A percentile compares a stretch with the other conserved stretches of the same genome.
Evolutionary conservation across 495 filamentous ascomycete genomes (phyloP).

Genomic region (Penicillium malachiteum): DNA sequence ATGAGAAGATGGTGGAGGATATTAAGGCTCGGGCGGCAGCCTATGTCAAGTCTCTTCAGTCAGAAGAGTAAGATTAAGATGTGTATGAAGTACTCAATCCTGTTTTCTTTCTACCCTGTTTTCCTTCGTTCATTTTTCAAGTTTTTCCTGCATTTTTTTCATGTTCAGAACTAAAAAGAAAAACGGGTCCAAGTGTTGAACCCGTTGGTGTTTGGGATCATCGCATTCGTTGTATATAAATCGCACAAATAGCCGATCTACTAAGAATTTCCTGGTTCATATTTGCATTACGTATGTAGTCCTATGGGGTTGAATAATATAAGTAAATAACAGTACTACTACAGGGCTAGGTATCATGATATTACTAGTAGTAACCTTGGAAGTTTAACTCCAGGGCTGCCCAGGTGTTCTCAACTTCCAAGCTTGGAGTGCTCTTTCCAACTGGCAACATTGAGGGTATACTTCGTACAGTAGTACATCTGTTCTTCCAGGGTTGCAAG

Average conservation of each 20-base stretch:
- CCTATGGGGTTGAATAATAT: too few relatives aligned
- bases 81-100: background rate
- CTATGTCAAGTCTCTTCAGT: slow-evolving; percentile 59
- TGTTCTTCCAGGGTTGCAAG: too few relatives aligned
- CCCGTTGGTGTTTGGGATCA: slow-evolving; percentile 29
- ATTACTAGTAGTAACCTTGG: too few relatives aligned
- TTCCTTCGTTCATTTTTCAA: background rate
- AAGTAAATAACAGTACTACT: too few relatives aligned
- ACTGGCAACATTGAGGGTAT: too few relatives aligned
- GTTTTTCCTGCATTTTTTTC: background rate
- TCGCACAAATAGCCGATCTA: slow-evolving; percentile 5
- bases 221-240: slow-evolving; percentile 36
- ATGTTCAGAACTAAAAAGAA: slow-evolving; percentile 15
- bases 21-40: slow-evolving; percentile 74
- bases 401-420: too few relatives aligned
- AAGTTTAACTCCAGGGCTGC: too few relatives aligned
- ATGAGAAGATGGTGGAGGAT: slow-evolving; percentile 66
- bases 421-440: too few relatives aligned
- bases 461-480: too few relatives aligned
- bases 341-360: too few relatives aligned
- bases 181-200: slow-evolving; percentile 15
- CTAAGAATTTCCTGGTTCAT: background rate
- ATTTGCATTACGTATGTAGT: too few relatives aligned
- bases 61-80: slow-evolving; percentile 30
- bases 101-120: background rate